Evolutionary conservation across 2,329 filamentous ascomycete genomes (phyloP), one percentile per base, ranked within the genome.

Genomic region (Fusarium sp.): DNA sequence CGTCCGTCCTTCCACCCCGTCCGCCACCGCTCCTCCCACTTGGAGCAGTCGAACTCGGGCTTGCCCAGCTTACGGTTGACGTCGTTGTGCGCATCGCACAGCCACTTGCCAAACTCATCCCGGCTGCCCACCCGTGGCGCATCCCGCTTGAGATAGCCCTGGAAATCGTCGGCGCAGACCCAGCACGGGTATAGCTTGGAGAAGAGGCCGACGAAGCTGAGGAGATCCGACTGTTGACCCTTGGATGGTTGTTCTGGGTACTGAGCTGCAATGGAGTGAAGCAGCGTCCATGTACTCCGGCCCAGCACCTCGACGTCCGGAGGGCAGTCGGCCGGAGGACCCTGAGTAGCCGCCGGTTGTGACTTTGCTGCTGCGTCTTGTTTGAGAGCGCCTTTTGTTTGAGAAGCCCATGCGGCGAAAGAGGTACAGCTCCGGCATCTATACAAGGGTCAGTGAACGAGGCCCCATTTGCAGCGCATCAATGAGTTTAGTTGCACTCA

Each of bases 1-100:
- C 84, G 80, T 28, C 86, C 86, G 70, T 89, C 88, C 74, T 85
- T 87, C 89, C 91, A 97, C 0, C 95, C 95, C 2, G 91, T 95
- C 78, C 91, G 84, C 95, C 95, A 99, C 75, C 95, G 85, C 82
- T 98, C 91, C 76, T 97, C 89, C 94, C 95, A 98, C 71, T 82
- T 86, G 52, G 81, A 82, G 79, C 95, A 99, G 81, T 99, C 93
- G 78, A 99, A 99, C 69, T 85, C 84, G 58, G 86, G 83, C 84
- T 99, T 99, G 45, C 95, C 95, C 68, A 99, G 77, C 81, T 97
- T 98, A 58, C 82, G 81, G 76, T 96, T 96, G 41, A 96, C 91
- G 26, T 91, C 91, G 77, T 96, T 96, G 76, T 96, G 91, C 59
- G 91, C 91, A 71, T 91, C 88, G 73, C 91, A 96, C 75, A 95